A percentile compares a stretch with the other conserved stretches of the same genome.
Evolutionary conservation across 805 yeast species (phyloP).

Genomic region (Sungouiozyma ichnusensis): DNA sequence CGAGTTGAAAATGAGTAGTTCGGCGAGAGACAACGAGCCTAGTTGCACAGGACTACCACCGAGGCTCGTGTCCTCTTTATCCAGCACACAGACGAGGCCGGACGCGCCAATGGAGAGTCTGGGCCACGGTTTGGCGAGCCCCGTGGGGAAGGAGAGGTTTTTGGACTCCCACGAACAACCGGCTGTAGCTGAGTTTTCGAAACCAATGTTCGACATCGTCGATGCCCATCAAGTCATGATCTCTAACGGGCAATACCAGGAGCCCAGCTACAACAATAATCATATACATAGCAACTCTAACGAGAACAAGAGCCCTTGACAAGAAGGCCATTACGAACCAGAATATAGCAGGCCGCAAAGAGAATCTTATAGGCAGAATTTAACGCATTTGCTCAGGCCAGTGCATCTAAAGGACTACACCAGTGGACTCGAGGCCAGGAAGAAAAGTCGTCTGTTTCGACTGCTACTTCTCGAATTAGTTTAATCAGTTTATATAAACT

Average conservation of each 20-base stretch:
- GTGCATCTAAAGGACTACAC: no score
- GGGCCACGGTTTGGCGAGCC: no score
- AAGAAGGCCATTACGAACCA: not conserved
- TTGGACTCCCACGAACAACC: not conserved
- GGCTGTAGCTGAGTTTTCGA: not conserved
- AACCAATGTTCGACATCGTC: not conserved
- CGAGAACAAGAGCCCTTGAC: not conserved
- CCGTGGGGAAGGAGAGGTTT: not conserved
- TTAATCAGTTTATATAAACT: not conserved
- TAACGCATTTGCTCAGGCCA: no score
- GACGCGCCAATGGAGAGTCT: not conserved
- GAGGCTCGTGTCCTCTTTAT: not conserved
- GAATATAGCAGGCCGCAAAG: no score
- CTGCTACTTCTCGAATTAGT: no score
- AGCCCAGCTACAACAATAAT: not conserved
- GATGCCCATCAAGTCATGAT: not conserved
- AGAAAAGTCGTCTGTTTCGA: no score
- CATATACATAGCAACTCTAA: not conserved
- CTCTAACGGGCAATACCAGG: not conserved
- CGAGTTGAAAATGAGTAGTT: not conserved
- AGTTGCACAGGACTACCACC: not conserved
- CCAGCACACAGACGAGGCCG: not conserved
- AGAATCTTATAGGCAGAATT: no score
- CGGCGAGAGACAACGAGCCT: not conserved
- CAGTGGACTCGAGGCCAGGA: no score